Base-by-base conservation (phyloP, 306 rosid genomes). In the Dryas drummondii region DNA sequence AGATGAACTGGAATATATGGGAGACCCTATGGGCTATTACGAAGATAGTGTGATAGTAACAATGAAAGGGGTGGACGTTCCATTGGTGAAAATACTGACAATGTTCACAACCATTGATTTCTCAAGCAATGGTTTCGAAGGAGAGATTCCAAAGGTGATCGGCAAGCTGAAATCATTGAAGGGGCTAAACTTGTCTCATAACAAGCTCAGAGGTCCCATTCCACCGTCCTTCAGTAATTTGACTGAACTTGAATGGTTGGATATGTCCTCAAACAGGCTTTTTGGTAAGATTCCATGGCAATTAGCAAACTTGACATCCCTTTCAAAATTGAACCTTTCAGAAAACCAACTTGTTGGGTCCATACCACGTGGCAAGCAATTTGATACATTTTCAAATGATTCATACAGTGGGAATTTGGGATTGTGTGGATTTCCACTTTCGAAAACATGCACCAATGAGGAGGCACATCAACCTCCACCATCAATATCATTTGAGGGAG, bases 271-370 rank as follows among this genome's bases (percentile, higher is more conserved):
- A 11, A 13, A 50, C 54, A 13, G 0, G 0, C 54, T 50, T 50
- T 1, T 50, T 3, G 54, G 54, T 50, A 5, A 10, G 6, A 50
- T 50, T 50, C 54, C n/a, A 0, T 0, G 0, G 54, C 6, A 50
- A 50, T 4, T 13, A 1, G 2, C 2, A 10, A 50, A 4, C 13
- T 13, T 50, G n/a, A 12, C 54, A 0, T 50, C 0, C 0, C 6
- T 50, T 50, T 16, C 14, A 12, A 50, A 50, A 12, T 50, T 50
- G 5, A 50, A 4, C 1, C 5, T 50, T 0, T 47, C 13, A 7
- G 0, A 47, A 0, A 47, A 47, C 0, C 13, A 4, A 50, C 5
- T 50, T 3, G 15, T 50, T 10, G 54, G 54, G 15, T 4, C 1
- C 1, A 50, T 50, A 0, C 15, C 54, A 9, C 4, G 4, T 12